Evolutionary conservation across 768 basidiomycete species (phyloP).

Genomic region (Boletus pseudopeckii): DNA sequence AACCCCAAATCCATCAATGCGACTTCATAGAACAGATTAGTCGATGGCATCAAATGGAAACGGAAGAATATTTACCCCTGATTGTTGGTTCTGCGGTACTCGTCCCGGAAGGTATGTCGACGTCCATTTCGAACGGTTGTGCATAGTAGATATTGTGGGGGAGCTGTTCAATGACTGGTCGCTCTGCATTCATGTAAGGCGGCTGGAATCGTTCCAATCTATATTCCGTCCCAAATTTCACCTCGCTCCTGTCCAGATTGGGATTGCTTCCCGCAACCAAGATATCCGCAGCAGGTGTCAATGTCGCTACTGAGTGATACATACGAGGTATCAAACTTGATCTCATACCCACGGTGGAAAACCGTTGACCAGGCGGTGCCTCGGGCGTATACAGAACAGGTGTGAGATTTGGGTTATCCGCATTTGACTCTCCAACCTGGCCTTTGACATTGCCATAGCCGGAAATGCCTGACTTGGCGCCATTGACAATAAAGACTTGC

Average conservation of each 20-base stretch:
- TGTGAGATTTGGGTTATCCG: constrained; percentile 64
- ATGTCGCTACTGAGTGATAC: constrained; percentile 81
- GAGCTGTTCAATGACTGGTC: constrained; percentile 48
- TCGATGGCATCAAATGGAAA: not conserved
- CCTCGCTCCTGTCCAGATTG: constrained; percentile 72
- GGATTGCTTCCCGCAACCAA: constrained; percentile 86
- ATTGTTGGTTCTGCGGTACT: constrained; percentile 38
- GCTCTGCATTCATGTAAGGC: constrained; percentile 64
- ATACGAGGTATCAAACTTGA: constrained; percentile 66
- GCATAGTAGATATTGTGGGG: constrained; percentile 44
- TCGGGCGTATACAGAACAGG: constrained; percentile 69
- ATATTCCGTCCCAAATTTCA: constrained; percentile 81
- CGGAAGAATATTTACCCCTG: constrained; percentile 40
- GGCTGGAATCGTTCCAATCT: constrained; percentile 84
- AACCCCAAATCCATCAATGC: constrained; percentile 80
- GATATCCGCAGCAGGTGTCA: constrained; percentile 66
- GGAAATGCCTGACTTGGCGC: constrained; percentile 67
- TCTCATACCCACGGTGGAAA: constrained; percentile 55
- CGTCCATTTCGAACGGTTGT: constrained; percentile 43
- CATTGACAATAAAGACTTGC: constrained; percentile 71
- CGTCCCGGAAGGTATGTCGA: constrained; percentile 39
- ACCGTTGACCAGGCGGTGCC: constrained; percentile 53
- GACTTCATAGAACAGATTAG: constrained; percentile 40
- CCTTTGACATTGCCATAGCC: constrained; percentile 72
- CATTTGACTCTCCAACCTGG: constrained; percentile 75